Conservation (phyloP, 768 basidiomycete genomes). For the Kwoniella dendrophila region DNA sequence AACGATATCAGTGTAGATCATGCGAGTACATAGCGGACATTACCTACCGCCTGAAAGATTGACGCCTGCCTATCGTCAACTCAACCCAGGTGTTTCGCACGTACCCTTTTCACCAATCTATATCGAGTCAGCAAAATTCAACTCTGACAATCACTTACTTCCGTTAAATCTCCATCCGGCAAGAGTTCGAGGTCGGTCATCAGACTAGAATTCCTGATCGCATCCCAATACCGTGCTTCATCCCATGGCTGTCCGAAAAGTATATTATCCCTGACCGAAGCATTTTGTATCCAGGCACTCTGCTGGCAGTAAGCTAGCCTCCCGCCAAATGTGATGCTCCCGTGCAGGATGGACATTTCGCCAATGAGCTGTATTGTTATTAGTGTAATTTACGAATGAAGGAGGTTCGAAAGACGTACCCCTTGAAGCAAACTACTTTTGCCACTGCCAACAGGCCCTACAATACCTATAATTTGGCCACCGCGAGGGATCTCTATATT, state of each 20-base stretch:
- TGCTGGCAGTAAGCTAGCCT: constrained; percentile 71
- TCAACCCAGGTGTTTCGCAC: neutral
- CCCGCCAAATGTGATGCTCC: constrained; percentile 66
- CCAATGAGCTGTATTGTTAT: constrained; percentile 62
- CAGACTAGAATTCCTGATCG: constrained; percentile 65
- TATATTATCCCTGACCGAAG: constrained; percentile 65
- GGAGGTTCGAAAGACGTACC: constrained; percentile 35
- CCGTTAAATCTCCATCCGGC: constrained; percentile 71
- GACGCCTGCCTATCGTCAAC: constrained; percentile 24
- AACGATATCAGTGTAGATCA: neutral
- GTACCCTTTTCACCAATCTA: constrained; percentile 73
- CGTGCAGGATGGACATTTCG: constrained; percentile 66
- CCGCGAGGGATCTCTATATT: constrained; percentile 65
- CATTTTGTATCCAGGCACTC: constrained; percentile 76
- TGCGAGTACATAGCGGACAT: constrained; percentile 54
- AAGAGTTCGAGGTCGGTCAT: constrained; percentile 68
- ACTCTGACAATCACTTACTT: constrained; percentile 58
- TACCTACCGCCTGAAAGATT: constrained; percentile 66
- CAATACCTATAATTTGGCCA: constrained; percentile 65
- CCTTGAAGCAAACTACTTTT: constrained; percentile 59
- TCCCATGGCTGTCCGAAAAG: constrained; percentile 69
- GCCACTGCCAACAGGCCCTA: constrained; percentile 71
- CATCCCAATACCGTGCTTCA: constrained; percentile 68
- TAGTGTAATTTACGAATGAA: too few species aligned
- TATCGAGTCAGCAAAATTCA: neutral